Conservation (phyloP, 2,329 filamentous ascomycete genomes). For the Amphichorda felina region DNA sequence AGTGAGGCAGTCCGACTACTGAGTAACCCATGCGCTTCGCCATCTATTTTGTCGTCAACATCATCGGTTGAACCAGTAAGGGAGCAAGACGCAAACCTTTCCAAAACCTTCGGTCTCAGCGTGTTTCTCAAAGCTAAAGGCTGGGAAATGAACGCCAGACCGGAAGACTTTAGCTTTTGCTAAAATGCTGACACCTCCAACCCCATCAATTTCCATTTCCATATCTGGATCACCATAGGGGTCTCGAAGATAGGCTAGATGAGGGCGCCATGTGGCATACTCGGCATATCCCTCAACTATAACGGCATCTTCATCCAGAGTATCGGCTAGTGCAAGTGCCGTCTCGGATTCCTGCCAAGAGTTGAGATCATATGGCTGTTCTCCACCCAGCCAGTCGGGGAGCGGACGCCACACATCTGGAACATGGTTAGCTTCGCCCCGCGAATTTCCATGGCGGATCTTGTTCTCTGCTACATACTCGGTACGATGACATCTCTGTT, state of each 20-base stretch:
- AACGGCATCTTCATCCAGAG: slow-evolving; percentile 91
- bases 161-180: slow-evolving; percentile 95
- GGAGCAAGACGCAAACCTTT: slow-evolving; percentile 52
- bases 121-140: slow-evolving; percentile 97
- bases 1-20: slow-evolving; percentile 90
- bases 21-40: slow-evolving; percentile 92
- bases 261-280: slow-evolving; percentile 95
- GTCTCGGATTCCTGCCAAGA: slow-evolving; percentile 99
- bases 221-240: slow-evolving; percentile 97
- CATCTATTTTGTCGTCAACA: slow-evolving; percentile 52
- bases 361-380: slow-evolving; percentile 96
- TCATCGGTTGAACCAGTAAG: neutral
- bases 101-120: slow-evolving; percentile 97
- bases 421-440: slow-evolving; percentile 10
- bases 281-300: slow-evolving; percentile 98
- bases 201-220: slow-evolving; percentile 99
- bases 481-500: slow-evolving; percentile 98
- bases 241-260: slow-evolving; percentile 91
- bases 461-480: slow-evolving; percentile 51
- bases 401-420: slow-evolving; percentile 97
- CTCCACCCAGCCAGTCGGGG: slow-evolving; percentile 95
- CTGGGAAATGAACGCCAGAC: slow-evolving; percentile 90
- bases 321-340: slow-evolving; percentile 83
- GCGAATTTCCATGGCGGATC: neutral
- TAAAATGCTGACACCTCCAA: slow-evolving; percentile 93